Percentiles rank a stretch among this genome's conserved stretches.
Conservation (phyloP, 176 grass and related monocot genomes). For the Bonia amplexicaulis region DNA sequence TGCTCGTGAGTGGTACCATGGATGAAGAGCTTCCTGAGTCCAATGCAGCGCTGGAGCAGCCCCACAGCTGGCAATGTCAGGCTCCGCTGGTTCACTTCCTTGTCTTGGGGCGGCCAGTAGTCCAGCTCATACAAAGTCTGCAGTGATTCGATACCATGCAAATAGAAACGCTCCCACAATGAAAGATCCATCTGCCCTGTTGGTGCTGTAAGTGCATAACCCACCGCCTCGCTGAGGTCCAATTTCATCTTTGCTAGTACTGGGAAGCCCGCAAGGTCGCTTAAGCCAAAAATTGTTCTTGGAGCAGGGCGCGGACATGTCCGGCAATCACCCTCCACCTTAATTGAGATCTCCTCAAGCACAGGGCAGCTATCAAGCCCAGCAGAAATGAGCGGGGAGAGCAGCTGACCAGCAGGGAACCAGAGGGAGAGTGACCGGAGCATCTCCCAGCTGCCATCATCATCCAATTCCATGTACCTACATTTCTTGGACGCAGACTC, state of each 20-base stretch:
- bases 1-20: conserved; percentile 90
- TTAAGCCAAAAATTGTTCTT: conserved; percentile 47
- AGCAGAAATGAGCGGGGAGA: conserved; percentile 54
- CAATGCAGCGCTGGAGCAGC: conserved; percentile 41
- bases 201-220: conserved; percentile 87
- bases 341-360: conserved; percentile 79
- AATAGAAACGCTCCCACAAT: conserved; percentile 86
- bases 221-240: conserved; percentile 81
- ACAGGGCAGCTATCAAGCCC: conserved; percentile 64
- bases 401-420: conserved; percentile 68
- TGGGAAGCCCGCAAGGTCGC: conserved; percentile 54
- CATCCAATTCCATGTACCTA: conserved; percentile 49
- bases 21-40: conserved; percentile 88
- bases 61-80: conserved; percentile 62
- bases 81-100: conserved; percentile 85
- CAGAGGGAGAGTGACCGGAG: conserved; percentile 78
- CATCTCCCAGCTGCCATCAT: conserved; percentile 61
- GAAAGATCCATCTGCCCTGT: conserved; percentile 86
- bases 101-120: conserved; percentile 98
- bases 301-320: conserved; percentile 37
- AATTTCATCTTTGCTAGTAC: conserved; percentile 77
- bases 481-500: conserved; percentile 61
- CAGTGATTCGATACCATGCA: conserved; percentile 63
- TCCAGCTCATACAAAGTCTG: conserved; percentile 67
- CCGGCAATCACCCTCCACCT: conserved; percentile 86